A percentile compares a stretch with the other conserved stretches of the same genome.
Conservation (phyloP, 345 rosid species). For the Atalantia buxifolia region DNA sequence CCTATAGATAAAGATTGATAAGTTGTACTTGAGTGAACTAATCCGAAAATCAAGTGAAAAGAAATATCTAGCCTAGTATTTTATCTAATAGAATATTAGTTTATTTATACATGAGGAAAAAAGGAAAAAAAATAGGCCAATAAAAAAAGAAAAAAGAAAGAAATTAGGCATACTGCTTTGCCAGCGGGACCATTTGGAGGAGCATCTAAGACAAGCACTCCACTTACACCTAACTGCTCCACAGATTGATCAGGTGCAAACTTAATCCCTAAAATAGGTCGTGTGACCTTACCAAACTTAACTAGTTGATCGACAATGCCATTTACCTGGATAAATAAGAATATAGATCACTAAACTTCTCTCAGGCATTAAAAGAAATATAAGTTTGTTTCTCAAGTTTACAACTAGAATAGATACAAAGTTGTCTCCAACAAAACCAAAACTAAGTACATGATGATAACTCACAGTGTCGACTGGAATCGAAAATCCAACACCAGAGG, state of each 20-base stretch:
- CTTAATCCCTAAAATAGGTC: slow-evolving; percentile 91
- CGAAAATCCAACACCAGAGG: slow-evolving; percentile 97
- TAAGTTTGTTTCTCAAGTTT: background rate
- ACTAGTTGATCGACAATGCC: slow-evolving; percentile 94
- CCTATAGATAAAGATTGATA: slow-evolving; percentile 44
- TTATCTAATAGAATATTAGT: background rate
- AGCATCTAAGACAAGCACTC: slow-evolving; percentile 97
- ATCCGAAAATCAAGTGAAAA: background rate
- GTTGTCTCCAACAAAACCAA: background rate
- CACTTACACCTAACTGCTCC: slow-evolving; percentile 91
- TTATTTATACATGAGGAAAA: background rate
- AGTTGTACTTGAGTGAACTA: background rate
- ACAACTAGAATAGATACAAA: background rate
- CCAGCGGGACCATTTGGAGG: slow-evolving; percentile 94
- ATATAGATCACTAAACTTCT: slow-evolving; percentile 4
- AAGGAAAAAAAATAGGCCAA: background rate
- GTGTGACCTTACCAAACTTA: slow-evolving; percentile 81
- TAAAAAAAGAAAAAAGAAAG: slow-evolving; percentile 1
- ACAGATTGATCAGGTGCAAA: slow-evolving; percentile 99
- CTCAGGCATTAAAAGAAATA: background rate
- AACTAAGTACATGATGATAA: slow-evolving; percentile 13
- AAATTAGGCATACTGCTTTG: slow-evolving; percentile 64
- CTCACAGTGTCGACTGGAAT: slow-evolving; percentile 98
- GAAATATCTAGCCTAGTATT: background rate
- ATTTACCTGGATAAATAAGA: slow-evolving; percentile 51